Conservation (phyloP, 768 basidiomycete species). For the Tephrocybe sp. region DNA sequence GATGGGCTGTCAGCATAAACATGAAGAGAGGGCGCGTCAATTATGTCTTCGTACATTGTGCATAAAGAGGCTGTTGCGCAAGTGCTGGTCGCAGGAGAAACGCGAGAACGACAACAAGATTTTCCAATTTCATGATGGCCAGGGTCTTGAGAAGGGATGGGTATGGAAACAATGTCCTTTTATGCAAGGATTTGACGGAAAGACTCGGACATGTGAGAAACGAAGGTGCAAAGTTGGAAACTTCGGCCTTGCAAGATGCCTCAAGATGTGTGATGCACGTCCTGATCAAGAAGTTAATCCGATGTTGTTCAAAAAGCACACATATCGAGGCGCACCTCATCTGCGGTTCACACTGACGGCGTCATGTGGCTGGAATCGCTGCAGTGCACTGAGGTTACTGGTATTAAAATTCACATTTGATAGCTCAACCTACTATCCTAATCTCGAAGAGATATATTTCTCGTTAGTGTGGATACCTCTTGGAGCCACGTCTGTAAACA, state of each 20-base stretch:
- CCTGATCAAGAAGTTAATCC: conserved; percentile 9
- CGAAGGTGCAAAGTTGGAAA: no score
- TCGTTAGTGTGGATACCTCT: no score
- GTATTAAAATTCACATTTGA: no score
- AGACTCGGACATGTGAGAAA: no score
- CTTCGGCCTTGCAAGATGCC: background rate
- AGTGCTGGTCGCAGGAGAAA: conserved; percentile 26
- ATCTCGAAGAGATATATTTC: no score
- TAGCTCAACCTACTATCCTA: no score
- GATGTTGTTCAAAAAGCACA: conserved; percentile 2
- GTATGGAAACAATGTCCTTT: background rate
- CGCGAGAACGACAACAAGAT: conserved; percentile 22
- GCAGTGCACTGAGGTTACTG: no score
- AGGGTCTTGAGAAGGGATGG: background rate
- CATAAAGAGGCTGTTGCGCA: conserved; percentile 28
- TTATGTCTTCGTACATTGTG: conserved; percentile 28
- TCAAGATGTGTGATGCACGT: conserved; percentile 13
- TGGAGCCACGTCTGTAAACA: no score
- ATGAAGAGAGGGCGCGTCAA: background rate
- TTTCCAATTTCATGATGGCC: conserved; percentile 23
- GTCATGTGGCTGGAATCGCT: no score
- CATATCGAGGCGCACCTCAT: background rate
- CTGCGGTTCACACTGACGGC: no score
- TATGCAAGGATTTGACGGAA: conserved; percentile 1
- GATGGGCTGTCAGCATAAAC: background rate